Evolutionary conservation across 2,329 filamentous ascomycete genomes (phyloP), one percentile per base, ranked within the genome.

Genomic region (Zymoseptoria ardabiliae): DNA sequence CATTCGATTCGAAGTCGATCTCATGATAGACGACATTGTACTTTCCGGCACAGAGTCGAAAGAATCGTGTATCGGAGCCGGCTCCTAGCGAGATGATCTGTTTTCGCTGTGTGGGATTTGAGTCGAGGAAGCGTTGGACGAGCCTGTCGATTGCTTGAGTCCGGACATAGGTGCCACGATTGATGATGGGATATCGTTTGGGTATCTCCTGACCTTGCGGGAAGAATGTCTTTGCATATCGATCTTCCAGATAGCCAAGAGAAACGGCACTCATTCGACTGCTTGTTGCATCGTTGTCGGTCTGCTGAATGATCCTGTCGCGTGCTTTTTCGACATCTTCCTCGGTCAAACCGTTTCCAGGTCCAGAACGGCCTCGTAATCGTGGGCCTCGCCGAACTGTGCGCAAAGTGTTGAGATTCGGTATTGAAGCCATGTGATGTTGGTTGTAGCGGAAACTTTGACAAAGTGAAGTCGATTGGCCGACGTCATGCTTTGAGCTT

Each of bases 21-120:
- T 99, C 94, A 73, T 97, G 92, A 73, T 97, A 99, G 17, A 88
- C 72, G 19, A 96, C 73, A 11, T 70, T 69, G 17, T 65, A 60
- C 25, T 68, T 67, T 5, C 77, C 72, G 17, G 76, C 72, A 8
- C 82, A 81, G 0, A 97, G 77, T 20, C 90, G 86, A 70, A 97
- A 91, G 61, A 86, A 88, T 17, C 94, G 84, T 6, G 94, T 97
- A 72, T 99, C 94, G 10, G 92, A 96, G 22, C 94, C 94, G 17
- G 94, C 93, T 28, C 94, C 94, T 0, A 99, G 82, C 0, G 92
- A 97, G 61, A 99, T 82, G 61, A 99, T 91, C 72, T 99, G 94
- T 52, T 70, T 71, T 41, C 56, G 58, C 51, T 65, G 57, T 4
- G 49, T 41, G 2, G 65, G 60, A 41, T 63, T 30, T 19, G 62